Percentiles rank a stretch among this genome's conserved stretches.
These are phyloP conservation scores for Alternaria incomplexa DNA, from an alignment of 2,329 filamentous ascomycete species.

Conservation along the genomic window DNA sequence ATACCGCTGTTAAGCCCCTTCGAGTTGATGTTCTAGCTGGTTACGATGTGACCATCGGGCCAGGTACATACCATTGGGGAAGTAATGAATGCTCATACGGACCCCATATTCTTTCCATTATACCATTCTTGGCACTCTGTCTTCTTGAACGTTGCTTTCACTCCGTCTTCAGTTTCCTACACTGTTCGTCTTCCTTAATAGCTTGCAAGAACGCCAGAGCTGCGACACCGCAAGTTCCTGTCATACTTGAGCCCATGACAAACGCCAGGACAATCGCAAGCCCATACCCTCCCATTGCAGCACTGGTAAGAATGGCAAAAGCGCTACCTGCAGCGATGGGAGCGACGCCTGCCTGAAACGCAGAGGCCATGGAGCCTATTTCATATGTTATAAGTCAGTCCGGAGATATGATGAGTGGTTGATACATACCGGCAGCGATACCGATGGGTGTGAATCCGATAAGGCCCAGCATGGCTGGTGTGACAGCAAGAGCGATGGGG, in stretches of 20 bases:
- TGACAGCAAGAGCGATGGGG: neutral
- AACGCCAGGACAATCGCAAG: neutral
- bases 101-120: too few relatives aligned
- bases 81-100: neutral
- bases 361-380: neutral
- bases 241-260: neutral
- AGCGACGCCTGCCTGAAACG: neutral
- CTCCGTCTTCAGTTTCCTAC: neutral
- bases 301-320: neutral
- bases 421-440: neutral
- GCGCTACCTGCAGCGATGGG: neutral
- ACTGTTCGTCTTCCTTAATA: neutral
- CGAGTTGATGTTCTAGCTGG: neutral
- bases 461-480: neutral
- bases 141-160: too few relatives aligned
- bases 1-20: neutral
- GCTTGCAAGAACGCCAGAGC: neutral
- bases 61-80: neutral
- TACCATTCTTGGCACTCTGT: too few relatives aligned
- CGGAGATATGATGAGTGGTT: neutral
- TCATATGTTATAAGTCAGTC: neutral
- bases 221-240: neutral
- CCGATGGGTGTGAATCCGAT: neutral
- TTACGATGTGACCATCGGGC: neutral
- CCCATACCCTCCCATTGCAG: neutral